phyloP scores from a whole-genome alignment of 345 rosid species.

The Hevea brasiliensis region DNA sequence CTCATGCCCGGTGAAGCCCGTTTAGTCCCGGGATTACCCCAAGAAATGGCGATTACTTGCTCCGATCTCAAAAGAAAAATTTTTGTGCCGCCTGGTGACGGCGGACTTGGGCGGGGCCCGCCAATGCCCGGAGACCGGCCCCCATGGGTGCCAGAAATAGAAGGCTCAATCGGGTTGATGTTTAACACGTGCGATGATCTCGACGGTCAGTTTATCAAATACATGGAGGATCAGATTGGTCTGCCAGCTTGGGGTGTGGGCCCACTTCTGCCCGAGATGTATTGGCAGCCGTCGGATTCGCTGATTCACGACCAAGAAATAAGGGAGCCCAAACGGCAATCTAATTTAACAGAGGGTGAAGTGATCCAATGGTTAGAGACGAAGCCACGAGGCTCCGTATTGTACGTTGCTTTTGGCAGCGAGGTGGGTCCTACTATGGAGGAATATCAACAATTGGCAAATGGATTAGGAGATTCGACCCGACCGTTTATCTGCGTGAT shows the following conservation, averaged over 20 bases:
- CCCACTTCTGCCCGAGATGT: constrained; percentile 34
- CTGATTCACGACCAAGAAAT: constrained; percentile 2
- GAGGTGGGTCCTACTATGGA: constrained; percentile 12
- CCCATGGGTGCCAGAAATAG: constrained; percentile 40
- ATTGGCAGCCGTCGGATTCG: constrained; percentile 26
- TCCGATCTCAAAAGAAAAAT: constrained; percentile 38
- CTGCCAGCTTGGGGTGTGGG: constrained; percentile 44
- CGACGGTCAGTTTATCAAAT: constrained; percentile 44
- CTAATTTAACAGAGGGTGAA: constrained; percentile 13
- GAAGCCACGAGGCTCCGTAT: constrained; percentile 27
- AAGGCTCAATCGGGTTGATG: constrained; percentile 33
- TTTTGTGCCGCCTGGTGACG: constrained; percentile 5
- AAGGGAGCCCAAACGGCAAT: neutral
- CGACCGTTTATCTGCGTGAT: constrained; percentile 21
- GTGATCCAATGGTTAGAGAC: constrained; percentile 33
- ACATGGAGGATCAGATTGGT: constrained; percentile 26
- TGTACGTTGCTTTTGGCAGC: constrained; percentile 36
- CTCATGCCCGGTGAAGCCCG: constrained; percentile 39
- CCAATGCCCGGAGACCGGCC: constrained; percentile 40
- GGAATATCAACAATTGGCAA: constrained; percentile 14
- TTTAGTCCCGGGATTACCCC: constrained; percentile 40
- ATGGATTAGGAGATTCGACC: constrained; percentile 17
- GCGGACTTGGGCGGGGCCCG: constrained; percentile 26
- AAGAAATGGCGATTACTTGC: constrained; percentile 39
- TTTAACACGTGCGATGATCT: constrained; percentile 47